A percentile compares a stretch with the other conserved stretches of the same genome.
phyloP scores from a whole-genome alignment of 2,329 filamentous ascomycete genomes.

The Diaporthe sp. region DNA sequence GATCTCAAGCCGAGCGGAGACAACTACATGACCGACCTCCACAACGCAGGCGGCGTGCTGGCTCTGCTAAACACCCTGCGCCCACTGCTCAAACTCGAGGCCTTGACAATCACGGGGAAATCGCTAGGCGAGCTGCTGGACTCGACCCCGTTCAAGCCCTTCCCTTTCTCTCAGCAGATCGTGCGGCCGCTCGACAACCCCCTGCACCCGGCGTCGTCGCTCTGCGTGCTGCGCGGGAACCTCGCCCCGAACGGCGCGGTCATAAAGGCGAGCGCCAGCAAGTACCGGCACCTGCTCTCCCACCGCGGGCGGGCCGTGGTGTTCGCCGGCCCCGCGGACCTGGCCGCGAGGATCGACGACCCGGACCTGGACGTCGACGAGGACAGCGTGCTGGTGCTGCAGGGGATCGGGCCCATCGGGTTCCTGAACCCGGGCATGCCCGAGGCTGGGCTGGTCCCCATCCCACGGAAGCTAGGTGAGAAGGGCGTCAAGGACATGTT shows the following conservation, averaged over 20 bases:
- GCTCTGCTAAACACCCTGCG: slow-evolving; percentile 84
- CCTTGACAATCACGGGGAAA: slow-evolving; percentile 86
- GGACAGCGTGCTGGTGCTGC: slow-evolving; percentile 80
- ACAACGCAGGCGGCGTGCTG: slow-evolving; percentile 88
- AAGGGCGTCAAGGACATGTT: slow-evolving; percentile 84
- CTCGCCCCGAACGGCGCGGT: slow-evolving; percentile 87
- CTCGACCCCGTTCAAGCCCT: slow-evolving; percentile 72
- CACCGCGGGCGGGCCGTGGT: slow-evolving; percentile 67
- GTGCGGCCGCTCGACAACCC: slow-evolving; percentile 77
- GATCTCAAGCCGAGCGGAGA: slow-evolving; percentile 89
- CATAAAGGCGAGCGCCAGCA: slow-evolving; percentile 89
- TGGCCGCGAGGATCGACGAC: slow-evolving; percentile 74
- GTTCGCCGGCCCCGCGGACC: slow-evolving; percentile 83
- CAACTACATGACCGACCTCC: slow-evolving; percentile 92
- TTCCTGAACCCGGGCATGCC: slow-evolving; percentile 86
- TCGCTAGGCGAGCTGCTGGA: slow-evolving; percentile 86
- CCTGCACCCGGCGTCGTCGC: slow-evolving; percentile 82
- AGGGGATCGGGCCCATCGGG: slow-evolving; percentile 90
- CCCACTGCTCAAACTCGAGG: slow-evolving; percentile 81
- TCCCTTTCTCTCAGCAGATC: slow-evolving; percentile 52
- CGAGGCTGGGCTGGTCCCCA: slow-evolving; percentile 77
- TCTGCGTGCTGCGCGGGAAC: slow-evolving; percentile 88
- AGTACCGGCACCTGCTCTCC: slow-evolving; percentile 73
- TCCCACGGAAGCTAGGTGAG: slow-evolving; percentile 83
- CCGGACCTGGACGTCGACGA: slow-evolving; percentile 72